A percentile compares a stretch with the other conserved stretches of the same genome.
These are phyloP conservation scores for Heliocybe sulcata DNA, from an alignment of 1,284 basidiomycete species.

Conservation along the genomic window DNA sequence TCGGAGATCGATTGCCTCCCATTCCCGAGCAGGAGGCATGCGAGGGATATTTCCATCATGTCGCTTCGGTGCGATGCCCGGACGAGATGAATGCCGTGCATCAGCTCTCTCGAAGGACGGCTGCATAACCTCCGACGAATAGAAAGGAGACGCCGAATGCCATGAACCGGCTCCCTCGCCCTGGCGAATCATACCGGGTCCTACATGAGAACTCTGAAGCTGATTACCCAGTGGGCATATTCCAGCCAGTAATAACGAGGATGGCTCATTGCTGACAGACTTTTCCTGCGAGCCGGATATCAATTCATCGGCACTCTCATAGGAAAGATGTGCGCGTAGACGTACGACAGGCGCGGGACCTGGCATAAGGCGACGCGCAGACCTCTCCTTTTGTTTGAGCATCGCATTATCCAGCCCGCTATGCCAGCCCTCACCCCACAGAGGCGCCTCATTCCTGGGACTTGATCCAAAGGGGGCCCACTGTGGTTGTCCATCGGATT, in stretches of 20 bases:
- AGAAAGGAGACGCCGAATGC: too few relatives aligned
- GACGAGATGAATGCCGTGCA: too few relatives aligned
- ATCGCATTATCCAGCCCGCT: background rate
- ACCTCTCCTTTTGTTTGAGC: background rate
- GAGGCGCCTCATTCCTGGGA: background rate
- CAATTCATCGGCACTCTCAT: background rate
- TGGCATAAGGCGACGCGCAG: background rate
- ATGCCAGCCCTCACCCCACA: background rate
- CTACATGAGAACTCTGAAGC: too few relatives aligned
- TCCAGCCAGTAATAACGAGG: background rate
- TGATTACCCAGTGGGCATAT: background rate
- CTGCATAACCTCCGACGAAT: background rate
- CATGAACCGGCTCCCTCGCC: too few relatives aligned
- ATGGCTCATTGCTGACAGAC: background rate
- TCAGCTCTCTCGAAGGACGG: too few relatives aligned
- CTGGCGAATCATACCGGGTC: too few relatives aligned
- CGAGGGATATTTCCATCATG: too few relatives aligned
- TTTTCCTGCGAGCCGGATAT: background rate
- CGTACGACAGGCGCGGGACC: background rate
- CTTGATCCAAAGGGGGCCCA: background rate
- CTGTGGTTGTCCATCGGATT: background rate
- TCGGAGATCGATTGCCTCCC: too few relatives aligned
- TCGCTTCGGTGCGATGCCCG: too few relatives aligned
- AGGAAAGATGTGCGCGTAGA: background rate
- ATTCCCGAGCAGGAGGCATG: too few relatives aligned